Evolutionary conservation across 2,329 filamentous ascomycete genomes (phyloP).

Genomic region (Pestalotiopsis sp.): DNA sequence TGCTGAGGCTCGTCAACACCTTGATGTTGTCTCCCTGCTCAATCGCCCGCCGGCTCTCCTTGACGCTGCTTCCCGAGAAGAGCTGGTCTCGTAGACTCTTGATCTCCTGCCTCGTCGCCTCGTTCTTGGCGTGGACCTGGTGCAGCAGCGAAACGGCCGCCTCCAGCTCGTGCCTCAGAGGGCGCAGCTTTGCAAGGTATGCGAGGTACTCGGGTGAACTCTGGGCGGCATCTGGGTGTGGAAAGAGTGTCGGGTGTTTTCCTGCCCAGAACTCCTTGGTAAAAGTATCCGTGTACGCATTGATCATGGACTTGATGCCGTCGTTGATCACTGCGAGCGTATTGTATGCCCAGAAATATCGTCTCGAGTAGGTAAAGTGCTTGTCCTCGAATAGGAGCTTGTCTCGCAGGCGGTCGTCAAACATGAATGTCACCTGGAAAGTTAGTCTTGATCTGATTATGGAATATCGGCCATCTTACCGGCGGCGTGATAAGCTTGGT

Average conservation of each 20-base stretch:
- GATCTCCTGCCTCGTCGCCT: conserved; percentile 12
- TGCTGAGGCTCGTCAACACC: conserved; percentile 12
- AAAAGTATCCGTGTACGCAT: conserved; percentile 10
- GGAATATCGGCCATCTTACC: conserved; percentile 28
- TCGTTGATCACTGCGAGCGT: conserved; percentile 11
- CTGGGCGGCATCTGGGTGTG: conserved; percentile 1
- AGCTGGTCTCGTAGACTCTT: conserved; percentile 11
- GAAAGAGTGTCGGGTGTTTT: conserved; percentile 2
- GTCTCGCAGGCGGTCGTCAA: conserved; percentile 57
- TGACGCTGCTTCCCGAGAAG: conserved; percentile 13
- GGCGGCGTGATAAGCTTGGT: conserved; percentile 62
- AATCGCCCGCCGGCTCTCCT: conserved; percentile 14
- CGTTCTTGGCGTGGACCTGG: conserved; percentile 9
- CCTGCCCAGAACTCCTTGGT: conserved; percentile 13
- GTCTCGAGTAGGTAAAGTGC: conserved; percentile 54
- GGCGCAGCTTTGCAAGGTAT: conserved; percentile 5
- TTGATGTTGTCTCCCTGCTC: conserved; percentile 14
- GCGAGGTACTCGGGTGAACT: conserved; percentile 2
- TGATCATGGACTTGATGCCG: conserved; percentile 13
- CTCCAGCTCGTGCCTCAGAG: conserved; percentile 8
- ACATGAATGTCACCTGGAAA: conserved; percentile 56
- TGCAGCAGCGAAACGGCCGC: conserved; percentile 3
- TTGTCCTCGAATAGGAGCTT: conserved; percentile 62
- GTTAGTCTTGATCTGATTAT: not conserved
- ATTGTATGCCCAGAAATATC: conserved; percentile 14